Percentiles rank a stretch among this genome's conserved stretches.
phyloP scores from a whole-genome alignment of 768 basidiomycete species.

The Boletus tomentosulus region DNA sequence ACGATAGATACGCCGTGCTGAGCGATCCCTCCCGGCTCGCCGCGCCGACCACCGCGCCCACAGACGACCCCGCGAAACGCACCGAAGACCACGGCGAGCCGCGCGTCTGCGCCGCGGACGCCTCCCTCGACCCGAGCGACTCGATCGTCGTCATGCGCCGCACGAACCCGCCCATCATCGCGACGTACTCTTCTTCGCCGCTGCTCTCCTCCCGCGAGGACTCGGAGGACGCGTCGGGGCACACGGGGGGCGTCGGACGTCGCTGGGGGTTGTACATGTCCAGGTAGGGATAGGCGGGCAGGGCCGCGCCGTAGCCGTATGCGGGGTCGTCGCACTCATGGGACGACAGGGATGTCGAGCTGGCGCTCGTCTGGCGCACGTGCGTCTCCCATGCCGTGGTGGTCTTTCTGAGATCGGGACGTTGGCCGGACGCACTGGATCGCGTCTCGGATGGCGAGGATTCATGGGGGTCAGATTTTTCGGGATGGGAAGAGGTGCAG shows the following conservation, averaged over 20 bases:
- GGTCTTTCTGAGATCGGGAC: conserved; percentile 7
- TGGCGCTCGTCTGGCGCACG: not conserved
- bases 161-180: conserved; percentile 59
- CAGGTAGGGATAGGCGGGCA: conserved; percentile 28
- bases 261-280: conserved; percentile 23
- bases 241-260: not conserved
- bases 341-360: conserved; percentile 2
- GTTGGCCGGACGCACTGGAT: conserved; percentile 7
- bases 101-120: conserved; percentile 11
- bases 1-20: conserved; percentile 25
- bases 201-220: conserved; percentile 9
- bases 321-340: conserved; percentile 12
- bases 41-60: not conserved
- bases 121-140: conserved; percentile 66
- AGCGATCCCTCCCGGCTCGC: conserved; percentile 10
- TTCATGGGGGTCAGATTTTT: conserved; percentile 8
- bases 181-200: conserved; percentile 38
- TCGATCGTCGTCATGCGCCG: conserved; percentile 82
- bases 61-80: conserved; percentile 12
- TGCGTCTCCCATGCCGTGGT: conserved; percentile 9
- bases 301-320: conserved; percentile 28
- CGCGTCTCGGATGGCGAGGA: conserved; percentile 17
- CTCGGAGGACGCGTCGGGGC: conserved; percentile 13
- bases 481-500: conserved; percentile 5
- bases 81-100: conserved; percentile 26